Evolutionary conservation across 2,329 filamentous ascomycete genomes (phyloP), one percentile per base, ranked within the genome.

Genomic region (Pyrenophora seminiperda): DNA sequence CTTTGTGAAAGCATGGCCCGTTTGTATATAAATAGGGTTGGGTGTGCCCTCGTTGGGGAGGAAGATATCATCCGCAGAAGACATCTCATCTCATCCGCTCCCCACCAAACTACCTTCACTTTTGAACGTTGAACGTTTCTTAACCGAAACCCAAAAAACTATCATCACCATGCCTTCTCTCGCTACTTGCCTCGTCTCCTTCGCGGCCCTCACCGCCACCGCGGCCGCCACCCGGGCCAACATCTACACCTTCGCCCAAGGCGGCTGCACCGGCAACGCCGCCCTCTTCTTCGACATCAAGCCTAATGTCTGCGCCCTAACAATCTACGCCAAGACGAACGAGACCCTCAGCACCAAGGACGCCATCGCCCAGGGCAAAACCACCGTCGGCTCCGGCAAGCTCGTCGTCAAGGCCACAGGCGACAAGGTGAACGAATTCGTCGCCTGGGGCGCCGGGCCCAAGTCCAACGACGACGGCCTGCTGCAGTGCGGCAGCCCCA

Each of bases 281-380:
- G 32, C 39, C 19, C 34, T 44, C 33, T 45, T 45, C 34, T 45
- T 45, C 7, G 41, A 50, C 33, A 40, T 50, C 15, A 27, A 34
- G n/a, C 41, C 44, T 11, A 44, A 50, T 32, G 15, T 45, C 27
- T 50, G 41, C 33, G 47, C 47, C 9, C 10, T 50, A 3, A n/a
- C 41, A 5, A 45, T 34, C 33, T 38, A 27, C 18, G 27, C 14
- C 1, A 50, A 37, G 7, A 15, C 18, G 3, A 40, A 27, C 7
- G 13, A n/a, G n/a, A n/a, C n/a, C n/a, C n/a, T n/a, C n/a, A n/a
- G 24, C 5, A 44, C 14, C 0, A 14, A 22, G 5, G 41, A 45
- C n/a, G 41, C 47, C 1, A 50, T 44, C 9, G 24, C 24, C 0
- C 45, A 17, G 14, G 29, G 37, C 20, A 10, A 15, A 4, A 50